Conservation (phyloP, 2,329 filamentous ascomycete species). For the Talaromyces sp. region DNA sequence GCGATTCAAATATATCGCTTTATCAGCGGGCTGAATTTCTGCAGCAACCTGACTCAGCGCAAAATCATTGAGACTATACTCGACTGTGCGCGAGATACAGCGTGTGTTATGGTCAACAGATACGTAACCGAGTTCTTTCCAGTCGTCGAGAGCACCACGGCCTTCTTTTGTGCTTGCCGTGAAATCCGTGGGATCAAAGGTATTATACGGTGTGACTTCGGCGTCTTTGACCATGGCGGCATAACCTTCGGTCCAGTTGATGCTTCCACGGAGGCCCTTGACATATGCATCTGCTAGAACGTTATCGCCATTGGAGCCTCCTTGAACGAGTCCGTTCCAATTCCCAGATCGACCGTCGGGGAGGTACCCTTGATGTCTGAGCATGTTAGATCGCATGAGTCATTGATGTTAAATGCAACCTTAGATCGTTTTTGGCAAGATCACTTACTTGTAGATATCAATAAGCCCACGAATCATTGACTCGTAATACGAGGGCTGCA, state of each 20-base stretch:
- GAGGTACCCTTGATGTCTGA: constrained; percentile 52
- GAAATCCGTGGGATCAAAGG: constrained; percentile 52
- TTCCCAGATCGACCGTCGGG: constrained; percentile 66
- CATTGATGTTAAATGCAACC: neutral
- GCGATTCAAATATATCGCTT: constrained; percentile 57
- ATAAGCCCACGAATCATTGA: constrained; percentile 65
- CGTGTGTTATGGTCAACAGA: constrained; percentile 56
- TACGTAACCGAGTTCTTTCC: constrained; percentile 63
- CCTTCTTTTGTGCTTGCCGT: constrained; percentile 66
- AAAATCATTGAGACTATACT: constrained; percentile 65
- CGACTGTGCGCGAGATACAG: constrained; percentile 63
- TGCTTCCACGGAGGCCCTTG: constrained; percentile 60
- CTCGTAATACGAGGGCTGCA: constrained; percentile 61
- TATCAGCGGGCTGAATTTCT: constrained; percentile 47
- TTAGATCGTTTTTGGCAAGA: neutral
- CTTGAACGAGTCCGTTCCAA: constrained; percentile 61
- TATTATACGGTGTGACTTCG: constrained; percentile 61
- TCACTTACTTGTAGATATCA: constrained; percentile 61
- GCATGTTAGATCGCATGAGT: neutral
- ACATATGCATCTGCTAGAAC: constrained; percentile 70
- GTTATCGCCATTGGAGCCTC: constrained; percentile 68
- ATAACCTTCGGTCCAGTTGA: constrained; percentile 65
- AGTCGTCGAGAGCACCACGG: constrained; percentile 65
- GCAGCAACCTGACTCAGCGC: constrained; percentile 56
- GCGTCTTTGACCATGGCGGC: constrained; percentile 65